phyloP scores from a whole-genome alignment of 805 yeast species.

The Candida stauntonica region DNA sequence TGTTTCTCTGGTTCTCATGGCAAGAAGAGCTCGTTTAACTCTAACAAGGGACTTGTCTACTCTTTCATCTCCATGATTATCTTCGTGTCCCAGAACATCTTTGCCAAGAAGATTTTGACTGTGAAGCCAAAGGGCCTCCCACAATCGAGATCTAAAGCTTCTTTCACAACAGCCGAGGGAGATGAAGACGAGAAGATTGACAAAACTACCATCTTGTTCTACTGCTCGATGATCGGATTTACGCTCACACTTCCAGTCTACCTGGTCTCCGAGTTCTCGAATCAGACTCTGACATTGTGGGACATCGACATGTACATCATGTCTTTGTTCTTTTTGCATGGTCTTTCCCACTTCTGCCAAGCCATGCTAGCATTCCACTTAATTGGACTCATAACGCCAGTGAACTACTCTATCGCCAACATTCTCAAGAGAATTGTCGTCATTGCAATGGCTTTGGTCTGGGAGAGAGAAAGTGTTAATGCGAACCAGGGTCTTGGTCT shows the following conservation, averaged over 20 bases:
- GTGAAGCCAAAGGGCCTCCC: constrained; percentile 34
- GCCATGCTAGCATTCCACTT: constrained; percentile 73
- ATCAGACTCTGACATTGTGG: constrained; percentile 24
- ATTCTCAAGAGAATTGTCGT: constrained; percentile 71
- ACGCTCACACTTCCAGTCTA: constrained; percentile 63
- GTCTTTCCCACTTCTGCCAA: constrained; percentile 66
- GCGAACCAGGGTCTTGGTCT: constrained; percentile 51
- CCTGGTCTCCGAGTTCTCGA: constrained; percentile 46
- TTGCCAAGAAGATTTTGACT: constrained; percentile 71
- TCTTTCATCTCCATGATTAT: constrained; percentile 46
- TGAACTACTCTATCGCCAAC: constrained; percentile 75
- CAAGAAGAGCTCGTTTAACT: constrained; percentile 5
- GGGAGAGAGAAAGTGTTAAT: constrained; percentile 47
- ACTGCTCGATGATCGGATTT: constrained; percentile 70
- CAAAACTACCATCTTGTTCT: constrained; percentile 65
- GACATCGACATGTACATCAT: constrained; percentile 30
- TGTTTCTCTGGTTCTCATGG: constrained; percentile 46
- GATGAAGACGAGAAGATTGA: constrained; percentile 45
- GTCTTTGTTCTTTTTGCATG: constrained; percentile 51
- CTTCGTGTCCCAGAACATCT: constrained; percentile 74
- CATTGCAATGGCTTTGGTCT: constrained; percentile 57
- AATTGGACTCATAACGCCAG: constrained; percentile 67
- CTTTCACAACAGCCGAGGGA: constrained; percentile 17
- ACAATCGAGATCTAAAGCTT: constrained; percentile 14
- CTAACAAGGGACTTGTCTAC: constrained; percentile 32